Conservation (phyloP, 2,329 filamentous ascomycete species). For the Calonectria henricotiae region DNA sequence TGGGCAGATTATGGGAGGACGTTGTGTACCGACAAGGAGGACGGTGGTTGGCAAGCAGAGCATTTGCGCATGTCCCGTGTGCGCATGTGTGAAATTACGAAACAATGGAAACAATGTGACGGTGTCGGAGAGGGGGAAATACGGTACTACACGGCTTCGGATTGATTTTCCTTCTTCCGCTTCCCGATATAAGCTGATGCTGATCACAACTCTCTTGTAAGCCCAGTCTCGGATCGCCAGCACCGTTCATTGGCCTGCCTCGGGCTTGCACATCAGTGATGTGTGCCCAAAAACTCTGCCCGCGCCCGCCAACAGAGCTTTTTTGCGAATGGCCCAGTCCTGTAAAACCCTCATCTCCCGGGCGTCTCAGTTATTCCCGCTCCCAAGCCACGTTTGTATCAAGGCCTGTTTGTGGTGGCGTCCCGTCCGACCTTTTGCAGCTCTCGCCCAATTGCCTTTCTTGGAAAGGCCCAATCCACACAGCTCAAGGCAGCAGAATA, state of each 20-base stretch:
- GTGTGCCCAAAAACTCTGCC: background rate
- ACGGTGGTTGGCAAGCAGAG: background rate
- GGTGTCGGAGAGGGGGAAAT: constrained; percentile 14
- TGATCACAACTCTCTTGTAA: constrained; percentile 14
- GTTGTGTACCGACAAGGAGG: constrained; percentile 1
- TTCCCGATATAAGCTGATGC: constrained; percentile 16
- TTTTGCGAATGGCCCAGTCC: background rate
- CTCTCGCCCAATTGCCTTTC: constrained; percentile 26
- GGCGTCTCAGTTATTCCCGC: constrained; percentile 30
- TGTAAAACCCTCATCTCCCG: constrained; percentile 18
- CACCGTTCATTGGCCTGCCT: constrained; percentile 7
- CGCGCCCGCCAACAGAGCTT: background rate
- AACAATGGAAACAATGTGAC: constrained; percentile 2
- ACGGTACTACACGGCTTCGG: constrained; percentile 10
- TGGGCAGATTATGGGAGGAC: background rate
- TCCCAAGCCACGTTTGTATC: constrained; percentile 22
- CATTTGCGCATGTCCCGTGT: constrained; percentile 9
- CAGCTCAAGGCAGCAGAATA: constrained; percentile 46
- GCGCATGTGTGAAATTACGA: constrained; percentile 6
- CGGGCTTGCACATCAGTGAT: constrained; percentile 1
- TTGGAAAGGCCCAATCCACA: constrained; percentile 25
- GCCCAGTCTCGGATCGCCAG: constrained; percentile 13
- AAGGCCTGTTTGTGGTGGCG: constrained; percentile 19
- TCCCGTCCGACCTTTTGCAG: constrained; percentile 18
- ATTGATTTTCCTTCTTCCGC: constrained; percentile 18